Conservation (phyloP, 2,329 filamentous ascomycete genomes). For the Xylaria digitata region DNA sequence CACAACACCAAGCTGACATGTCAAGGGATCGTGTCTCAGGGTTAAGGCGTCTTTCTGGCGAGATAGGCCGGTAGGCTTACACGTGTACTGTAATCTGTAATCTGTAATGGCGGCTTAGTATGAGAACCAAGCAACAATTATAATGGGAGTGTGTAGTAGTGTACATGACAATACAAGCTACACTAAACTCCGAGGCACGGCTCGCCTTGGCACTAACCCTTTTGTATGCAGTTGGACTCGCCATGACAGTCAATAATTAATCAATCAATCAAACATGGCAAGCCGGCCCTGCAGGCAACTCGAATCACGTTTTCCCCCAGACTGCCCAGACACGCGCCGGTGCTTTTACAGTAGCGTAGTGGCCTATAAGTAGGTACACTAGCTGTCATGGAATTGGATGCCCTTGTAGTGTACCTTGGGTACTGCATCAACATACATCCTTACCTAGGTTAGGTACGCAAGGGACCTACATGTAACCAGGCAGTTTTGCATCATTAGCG, state of each 20-base stretch:
- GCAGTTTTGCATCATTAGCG: too few relatives aligned
- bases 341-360: constrained; percentile 22
- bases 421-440: too few relatives aligned
- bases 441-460: too few relatives aligned
- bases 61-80: constrained; percentile 33
- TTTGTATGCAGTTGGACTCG: neutral
- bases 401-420: neutral
- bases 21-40: constrained; percentile 31
- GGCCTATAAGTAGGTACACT: constrained; percentile 12
- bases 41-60: constrained; percentile 27
- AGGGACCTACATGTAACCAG: too few relatives aligned
- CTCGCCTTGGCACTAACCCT: constrained; percentile 6
- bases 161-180: too few relatives aligned
- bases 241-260: constrained; percentile 15
- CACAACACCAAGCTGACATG: constrained; percentile 27
- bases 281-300: constrained; percentile 36
- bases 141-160: constrained; percentile 1
- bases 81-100: constrained; percentile 21
- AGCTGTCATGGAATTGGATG: constrained; percentile 10
- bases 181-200: constrained; percentile 12
- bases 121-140: constrained; percentile 1
- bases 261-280: constrained; percentile 27
- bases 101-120: constrained; percentile 24
- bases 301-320: constrained; percentile 40
- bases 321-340: constrained; percentile 33